Percentiles rank a stretch among this genome's conserved stretches.
These are phyloP conservation scores for Cymbopogon citratus DNA, from an alignment of 176 grass and related monocot genomes.

Conservation along the genomic window DNA sequence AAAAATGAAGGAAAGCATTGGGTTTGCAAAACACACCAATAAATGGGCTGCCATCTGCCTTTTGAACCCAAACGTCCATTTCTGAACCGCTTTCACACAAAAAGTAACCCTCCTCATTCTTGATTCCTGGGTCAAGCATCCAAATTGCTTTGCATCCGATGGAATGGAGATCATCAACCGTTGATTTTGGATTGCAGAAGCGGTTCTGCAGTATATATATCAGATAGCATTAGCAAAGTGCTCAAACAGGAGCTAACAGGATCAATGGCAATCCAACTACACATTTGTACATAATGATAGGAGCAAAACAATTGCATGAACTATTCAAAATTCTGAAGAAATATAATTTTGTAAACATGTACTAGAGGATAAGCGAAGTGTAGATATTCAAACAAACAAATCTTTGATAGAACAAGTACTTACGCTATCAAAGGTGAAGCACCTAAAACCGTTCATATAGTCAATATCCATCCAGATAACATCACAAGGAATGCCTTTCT, in stretches of 20 bases:
- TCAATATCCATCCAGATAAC: slow-evolving; percentile 99
- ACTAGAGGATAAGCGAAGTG: no score
- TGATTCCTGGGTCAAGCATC: slow-evolving; percentile 99
- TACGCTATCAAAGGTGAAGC: slow-evolving; percentile 91
- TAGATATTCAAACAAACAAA: no score
- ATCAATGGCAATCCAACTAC: no score
- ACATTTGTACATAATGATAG: background rate
- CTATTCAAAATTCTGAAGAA: background rate
- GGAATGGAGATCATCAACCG: slow-evolving; percentile 69
- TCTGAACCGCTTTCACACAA: slow-evolving; percentile 70
- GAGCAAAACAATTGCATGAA: background rate
- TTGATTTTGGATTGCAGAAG: slow-evolving; percentile 80
- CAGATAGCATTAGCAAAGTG: no score
- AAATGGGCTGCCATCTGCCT: slow-evolving; percentile 51
- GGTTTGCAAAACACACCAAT: no score
- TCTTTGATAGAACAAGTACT: background rate
- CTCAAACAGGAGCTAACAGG: background rate
- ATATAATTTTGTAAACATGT: no score
- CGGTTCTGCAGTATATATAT: slow-evolving; percentile 39
- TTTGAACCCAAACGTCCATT: slow-evolving; percentile 81
- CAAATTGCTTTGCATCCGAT: slow-evolving; percentile 86
- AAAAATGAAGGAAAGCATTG: no score
- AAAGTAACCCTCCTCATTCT: slow-evolving; percentile 81
- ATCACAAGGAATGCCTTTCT: slow-evolving; percentile 94
- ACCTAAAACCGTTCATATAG: slow-evolving; percentile 96